Evolutionary conservation across 768 basidiomycete genomes (phyloP), one percentile per base, ranked within the genome.

Genomic region (Lactarius sanguifluus): DNA sequence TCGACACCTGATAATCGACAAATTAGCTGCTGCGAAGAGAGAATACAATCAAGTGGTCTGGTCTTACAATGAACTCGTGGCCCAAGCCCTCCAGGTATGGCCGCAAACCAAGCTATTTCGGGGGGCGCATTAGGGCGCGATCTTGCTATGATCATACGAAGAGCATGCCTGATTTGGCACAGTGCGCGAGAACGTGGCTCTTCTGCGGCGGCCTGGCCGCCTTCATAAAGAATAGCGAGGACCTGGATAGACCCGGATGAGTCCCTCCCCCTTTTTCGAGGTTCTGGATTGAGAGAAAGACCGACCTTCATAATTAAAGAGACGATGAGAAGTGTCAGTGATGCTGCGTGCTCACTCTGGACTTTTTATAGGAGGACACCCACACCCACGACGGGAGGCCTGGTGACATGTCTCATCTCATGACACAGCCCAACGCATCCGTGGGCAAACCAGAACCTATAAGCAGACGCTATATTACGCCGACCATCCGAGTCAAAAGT

Each of bases 181-280:
- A 23, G 92, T 91, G 59, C 92, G 91, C 28, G 92, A 81, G 30
- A 92, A 76, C 90, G 87, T 45, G 88, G 83, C 76, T 92, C 90
- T 71, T 87, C 78, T 69, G 77, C 69, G 65, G 91, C 90, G 65
- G 88, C 85, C 66, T 85, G 72, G 72, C 81, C 82, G 72, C 90
- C 91, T 68, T 82, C 81, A 79, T 90, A 91, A 57, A 91, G 82
- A 72, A 91, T 86, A 73, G 88, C 88, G 57, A 92, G 83, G 71
- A 92, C 78, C 88, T 91, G 32, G 13, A 58, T 25, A 15, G 36
- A 30, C 57, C 57, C 30, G 8, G 16, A 30, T 56, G 18, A 56
- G 30, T 9, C 1, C 7, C 25, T 25, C 55, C 55, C 28, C 28
- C 28, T 30, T 30, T 30, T 30, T 30, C 28, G 28, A 30, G 28